These are phyloP conservation scores for Coemansia sp. DNA, from an alignment of 192 early-diverging fungal genomes.

Conservation along the genomic window DNA sequence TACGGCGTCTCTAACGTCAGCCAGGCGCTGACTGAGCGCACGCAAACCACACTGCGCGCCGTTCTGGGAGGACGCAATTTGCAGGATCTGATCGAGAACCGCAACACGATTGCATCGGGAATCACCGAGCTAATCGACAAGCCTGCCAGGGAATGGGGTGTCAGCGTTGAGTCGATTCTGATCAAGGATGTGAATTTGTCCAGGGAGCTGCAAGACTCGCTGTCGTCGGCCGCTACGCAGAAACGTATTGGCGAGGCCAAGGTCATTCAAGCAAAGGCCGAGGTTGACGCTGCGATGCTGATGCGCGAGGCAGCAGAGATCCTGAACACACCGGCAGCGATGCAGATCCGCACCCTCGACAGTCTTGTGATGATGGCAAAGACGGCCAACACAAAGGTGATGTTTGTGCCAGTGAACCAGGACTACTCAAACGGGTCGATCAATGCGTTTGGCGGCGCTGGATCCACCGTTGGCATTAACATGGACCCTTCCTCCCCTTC, in stretches of 20 bases:
- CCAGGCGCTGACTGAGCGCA: constrained; percentile 82
- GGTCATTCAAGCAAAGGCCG: constrained; percentile 85
- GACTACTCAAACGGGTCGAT: constrained; percentile 52
- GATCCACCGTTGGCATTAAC: constrained; percentile 28
- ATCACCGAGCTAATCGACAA: constrained; percentile 82
- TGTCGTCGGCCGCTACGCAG: constrained; percentile 86
- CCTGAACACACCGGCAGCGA: constrained; percentile 77
- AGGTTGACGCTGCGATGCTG: constrained; percentile 85
- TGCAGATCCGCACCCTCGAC: constrained; percentile 91
- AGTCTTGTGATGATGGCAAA: constrained; percentile 80
- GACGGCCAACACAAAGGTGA: constrained; percentile 69
- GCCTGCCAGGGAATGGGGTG: constrained; percentile 79
- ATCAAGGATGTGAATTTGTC: constrained; percentile 86
- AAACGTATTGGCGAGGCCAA: constrained; percentile 90
- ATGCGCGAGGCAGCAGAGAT: constrained; percentile 95
- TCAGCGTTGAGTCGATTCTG: constrained; percentile 77
- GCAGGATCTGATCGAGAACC: constrained; percentile 90
- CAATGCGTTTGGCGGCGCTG: constrained; percentile 54
- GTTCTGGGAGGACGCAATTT: constrained; percentile 80
- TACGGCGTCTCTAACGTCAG: constrained; percentile 83
- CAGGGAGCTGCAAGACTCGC: constrained; percentile 75
- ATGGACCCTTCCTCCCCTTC: neutral
- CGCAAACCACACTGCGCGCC: constrained; percentile 87
- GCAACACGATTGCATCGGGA: constrained; percentile 82
- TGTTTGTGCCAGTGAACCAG: constrained; percentile 68